Evolutionary conservation across 345 rosid genomes (phyloP).

Genomic region (Anacardium occidentale): DNA sequence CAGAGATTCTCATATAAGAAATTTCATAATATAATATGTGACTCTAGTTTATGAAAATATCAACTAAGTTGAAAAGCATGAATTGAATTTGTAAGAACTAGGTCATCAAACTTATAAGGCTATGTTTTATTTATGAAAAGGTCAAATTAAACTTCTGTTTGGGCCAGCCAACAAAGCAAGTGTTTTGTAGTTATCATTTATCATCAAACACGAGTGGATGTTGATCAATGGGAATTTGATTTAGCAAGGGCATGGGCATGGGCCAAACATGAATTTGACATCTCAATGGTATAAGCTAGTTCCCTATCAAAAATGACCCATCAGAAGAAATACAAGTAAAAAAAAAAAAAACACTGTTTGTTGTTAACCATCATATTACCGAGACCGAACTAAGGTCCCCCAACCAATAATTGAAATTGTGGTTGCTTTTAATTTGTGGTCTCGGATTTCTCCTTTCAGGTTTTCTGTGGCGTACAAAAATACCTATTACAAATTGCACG

Average conservation of each 20-base stretch:
- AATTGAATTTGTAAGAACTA: no score
- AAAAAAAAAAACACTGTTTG: neutral
- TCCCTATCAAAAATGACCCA: neutral
- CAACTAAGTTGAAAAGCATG: no score
- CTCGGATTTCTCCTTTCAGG: conserved; percentile 8
- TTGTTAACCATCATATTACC: neutral
- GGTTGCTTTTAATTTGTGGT: neutral
- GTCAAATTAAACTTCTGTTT: neutral
- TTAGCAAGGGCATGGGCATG: neutral
- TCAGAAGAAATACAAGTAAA: neutral
- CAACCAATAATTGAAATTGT: neutral
- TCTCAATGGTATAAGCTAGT: neutral
- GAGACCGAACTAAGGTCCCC: neutral
- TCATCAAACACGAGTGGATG: no score
- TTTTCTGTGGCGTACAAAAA: neutral
- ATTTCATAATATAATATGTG: no score
- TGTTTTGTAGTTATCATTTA: no score
- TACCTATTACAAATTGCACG: no score
- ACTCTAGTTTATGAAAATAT: no score
- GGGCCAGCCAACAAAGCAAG: no score
- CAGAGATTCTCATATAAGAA: no score
- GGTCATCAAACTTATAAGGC: no score
- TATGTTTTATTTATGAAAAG: neutral
- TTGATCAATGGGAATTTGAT: neutral
- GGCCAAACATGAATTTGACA: neutral